Percentiles rank a stretch among this genome's conserved stretches.
Conservation (phyloP, 139 green algal genomes). For the Cymbomonas tetramitiformis region DNA sequence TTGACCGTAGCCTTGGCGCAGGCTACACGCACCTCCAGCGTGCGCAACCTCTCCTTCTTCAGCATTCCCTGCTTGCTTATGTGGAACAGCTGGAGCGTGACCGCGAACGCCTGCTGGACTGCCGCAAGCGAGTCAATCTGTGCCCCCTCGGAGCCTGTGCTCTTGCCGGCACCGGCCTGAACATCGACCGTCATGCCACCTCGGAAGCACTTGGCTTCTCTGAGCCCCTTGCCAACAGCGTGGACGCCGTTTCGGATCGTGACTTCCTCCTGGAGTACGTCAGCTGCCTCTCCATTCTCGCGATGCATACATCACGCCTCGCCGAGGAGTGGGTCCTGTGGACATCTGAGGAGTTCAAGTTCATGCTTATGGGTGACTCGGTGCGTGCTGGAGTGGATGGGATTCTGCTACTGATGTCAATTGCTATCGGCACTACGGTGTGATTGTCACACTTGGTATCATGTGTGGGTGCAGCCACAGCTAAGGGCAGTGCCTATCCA, state of each 20-base stretch:
- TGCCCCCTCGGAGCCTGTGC: conserved; percentile 66
- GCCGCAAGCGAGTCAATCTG: conserved; percentile 66
- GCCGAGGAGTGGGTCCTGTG: conserved; percentile 96
- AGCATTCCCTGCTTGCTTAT: conserved; percentile 87
- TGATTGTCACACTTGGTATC: too few species aligned
- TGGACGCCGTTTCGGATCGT: conserved; percentile 87
- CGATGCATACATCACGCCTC: conserved; percentile 74
- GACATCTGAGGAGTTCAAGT: conserved; percentile 64
- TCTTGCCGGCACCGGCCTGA: conserved; percentile 86
- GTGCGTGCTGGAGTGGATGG: too few species aligned
- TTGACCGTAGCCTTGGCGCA: too few species aligned
- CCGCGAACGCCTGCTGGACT: conserved; percentile 71
- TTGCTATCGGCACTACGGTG: too few species aligned
- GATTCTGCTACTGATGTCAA: too few species aligned
- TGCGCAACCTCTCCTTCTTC: conserved; percentile 82
- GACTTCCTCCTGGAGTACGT: conserved; percentile 87
- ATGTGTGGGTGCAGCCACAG: too few species aligned
- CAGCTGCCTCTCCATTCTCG: conserved; percentile 61
- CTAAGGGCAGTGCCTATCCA: too few species aligned
- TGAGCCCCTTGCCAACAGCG: conserved; percentile 76
- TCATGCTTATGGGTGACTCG: conserved; percentile 79
- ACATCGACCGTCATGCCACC: conserved; percentile 68
- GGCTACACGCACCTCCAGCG: conserved; percentile 77
- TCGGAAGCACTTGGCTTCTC: conserved; percentile 55
- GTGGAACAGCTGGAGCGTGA: conserved; percentile 81